These are phyloP conservation scores for Melanopsichium pennsylvanicum DNA, from an alignment of 1,284 basidiomycete species.

Conservation along the genomic window DNA sequence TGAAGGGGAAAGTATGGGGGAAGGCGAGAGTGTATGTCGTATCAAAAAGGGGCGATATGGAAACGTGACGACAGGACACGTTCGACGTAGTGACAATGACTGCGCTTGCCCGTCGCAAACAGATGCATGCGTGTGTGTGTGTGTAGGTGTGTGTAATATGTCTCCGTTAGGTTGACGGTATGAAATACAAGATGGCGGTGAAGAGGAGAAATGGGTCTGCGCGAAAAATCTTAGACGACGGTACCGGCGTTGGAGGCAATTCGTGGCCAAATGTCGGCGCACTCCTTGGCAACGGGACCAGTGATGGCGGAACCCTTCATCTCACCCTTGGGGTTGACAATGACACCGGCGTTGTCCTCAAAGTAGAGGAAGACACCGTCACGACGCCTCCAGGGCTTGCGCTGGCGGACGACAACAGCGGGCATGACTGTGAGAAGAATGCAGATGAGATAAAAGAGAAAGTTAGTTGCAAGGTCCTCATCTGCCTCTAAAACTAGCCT, in stretches of 20 bases:
- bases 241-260: slow-evolving; percentile 95
- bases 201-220: neutral
- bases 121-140: slow-evolving; percentile 11
- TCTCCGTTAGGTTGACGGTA: slow-evolving; percentile 29
- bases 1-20: slow-evolving; percentile 1
- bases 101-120: slow-evolving; percentile 27
- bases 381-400: slow-evolving; percentile 96
- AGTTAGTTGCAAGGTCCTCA: too few relatives aligned
- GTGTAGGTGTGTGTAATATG: too few relatives aligned
- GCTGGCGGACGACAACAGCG: slow-evolving; percentile 94
- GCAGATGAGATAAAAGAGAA: neutral
- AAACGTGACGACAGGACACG: slow-evolving; percentile 38
- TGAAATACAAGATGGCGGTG: slow-evolving; percentile 36
- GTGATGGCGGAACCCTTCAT: slow-evolving; percentile 98
- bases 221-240: slow-evolving; percentile 80
- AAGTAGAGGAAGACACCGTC: slow-evolving; percentile 99
- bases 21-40: slow-evolving; percentile 34
- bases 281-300: slow-evolving; percentile 96
- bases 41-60: slow-evolving; percentile 19
- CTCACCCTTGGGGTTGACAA: slow-evolving; percentile 93
- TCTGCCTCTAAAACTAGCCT: neutral
- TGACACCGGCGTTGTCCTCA: slow-evolving; percentile 72
- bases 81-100: slow-evolving; percentile 15
- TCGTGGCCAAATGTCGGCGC: slow-evolving; percentile 99
- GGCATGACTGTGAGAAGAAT: slow-evolving; percentile 80